phyloP scores from a whole-genome alignment of 1,284 basidiomycete species.

The Leucoagaricus sp. region DNA sequence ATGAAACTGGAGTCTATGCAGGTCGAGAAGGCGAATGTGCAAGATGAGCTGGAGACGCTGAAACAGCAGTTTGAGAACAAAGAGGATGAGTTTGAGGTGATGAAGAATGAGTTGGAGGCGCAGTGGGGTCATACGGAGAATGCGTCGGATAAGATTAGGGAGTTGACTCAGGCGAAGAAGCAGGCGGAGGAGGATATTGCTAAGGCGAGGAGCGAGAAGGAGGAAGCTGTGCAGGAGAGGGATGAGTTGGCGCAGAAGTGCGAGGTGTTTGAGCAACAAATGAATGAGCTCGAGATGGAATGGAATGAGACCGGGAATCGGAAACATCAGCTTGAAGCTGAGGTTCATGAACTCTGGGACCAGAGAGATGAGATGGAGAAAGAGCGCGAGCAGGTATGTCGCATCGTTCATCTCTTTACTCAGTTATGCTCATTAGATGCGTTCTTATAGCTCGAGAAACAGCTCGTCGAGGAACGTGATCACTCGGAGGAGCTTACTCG shows the following conservation, averaged over 20 bases:
- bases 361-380: conserved; percentile 52
- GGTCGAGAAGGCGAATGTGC: conserved; percentile 42
- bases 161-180: conserved; percentile 30
- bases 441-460: conserved; percentile 47
- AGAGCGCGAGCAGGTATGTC: conserved; percentile 54
- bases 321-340: conserved; percentile 52
- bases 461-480: conserved; percentile 48
- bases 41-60: conserved; percentile 39
- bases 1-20: conserved; percentile 37
- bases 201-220: conserved; percentile 29
- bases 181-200: conserved; percentile 49
- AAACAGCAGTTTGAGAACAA: conserved; percentile 39
- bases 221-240: conserved; percentile 43
- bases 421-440: conserved; percentile 2
- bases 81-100: conserved; percentile 48
- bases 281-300: conserved; percentile 52
- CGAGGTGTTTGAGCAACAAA: conserved; percentile 42
- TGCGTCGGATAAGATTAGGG: conserved; percentile 45
- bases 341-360: conserved; percentile 51
- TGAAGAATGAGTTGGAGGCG: conserved; percentile 59
- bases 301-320: conserved; percentile 57
- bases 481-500: conserved; percentile 47
- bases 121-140: conserved; percentile 64
- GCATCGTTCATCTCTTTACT: not conserved
- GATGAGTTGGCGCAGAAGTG: conserved; percentile 42